Evolutionary conservation across 2,329 filamentous ascomycete genomes (phyloP).

Genomic region (Biscogniauxia mediterranea): DNA sequence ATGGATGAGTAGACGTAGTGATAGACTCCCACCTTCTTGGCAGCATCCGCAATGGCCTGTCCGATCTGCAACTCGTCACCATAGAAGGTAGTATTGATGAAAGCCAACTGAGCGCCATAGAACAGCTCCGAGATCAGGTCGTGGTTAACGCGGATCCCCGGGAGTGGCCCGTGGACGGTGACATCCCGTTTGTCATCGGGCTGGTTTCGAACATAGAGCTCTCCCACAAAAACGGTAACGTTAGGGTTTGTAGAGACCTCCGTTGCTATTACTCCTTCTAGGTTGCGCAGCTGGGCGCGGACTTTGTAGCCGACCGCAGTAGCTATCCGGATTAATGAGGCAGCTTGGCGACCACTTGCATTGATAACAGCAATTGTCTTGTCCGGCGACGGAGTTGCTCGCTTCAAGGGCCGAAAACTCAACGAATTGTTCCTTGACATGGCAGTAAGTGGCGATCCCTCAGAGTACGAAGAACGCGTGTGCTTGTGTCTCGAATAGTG

Average conservation of each 20-base stretch:
- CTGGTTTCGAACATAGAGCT: conserved; percentile 58
- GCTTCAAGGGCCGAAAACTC: conserved; percentile 59
- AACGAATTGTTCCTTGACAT: conserved; percentile 58
- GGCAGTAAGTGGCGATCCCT: conserved; percentile 50
- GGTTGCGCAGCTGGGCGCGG: conserved; percentile 84
- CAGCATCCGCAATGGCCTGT: conserved; percentile 82
- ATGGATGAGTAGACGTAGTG: conserved; percentile 97
- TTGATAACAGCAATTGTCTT: conserved; percentile 95
- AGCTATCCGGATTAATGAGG: conserved; percentile 90
- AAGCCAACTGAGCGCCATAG: conserved; percentile 80
- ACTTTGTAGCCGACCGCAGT: conserved; percentile 92
- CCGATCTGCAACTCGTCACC: conserved; percentile 92
- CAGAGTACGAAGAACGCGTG: conserved; percentile 61
- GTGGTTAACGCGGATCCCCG: conserved; percentile 67
- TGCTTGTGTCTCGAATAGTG: conserved; percentile 52
- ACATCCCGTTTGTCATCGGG: conserved; percentile 59
- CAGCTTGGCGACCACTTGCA: conserved; percentile 91
- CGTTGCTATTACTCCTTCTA: conserved; percentile 82
- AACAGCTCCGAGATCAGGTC: conserved; percentile 76
- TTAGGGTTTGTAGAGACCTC: conserved; percentile 83
- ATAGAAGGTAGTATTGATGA: conserved; percentile 97
- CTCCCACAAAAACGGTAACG: conserved; percentile 62
- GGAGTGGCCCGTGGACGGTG: conserved; percentile 63
- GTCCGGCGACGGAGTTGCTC: conserved; percentile 57
- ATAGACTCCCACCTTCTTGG: conserved; percentile 77